Percentiles rank a stretch among this genome's conserved stretches.
Conservation (phyloP, 192 early-diverging fungal species). For the Rhizoclosmatium globosum region DNA sequence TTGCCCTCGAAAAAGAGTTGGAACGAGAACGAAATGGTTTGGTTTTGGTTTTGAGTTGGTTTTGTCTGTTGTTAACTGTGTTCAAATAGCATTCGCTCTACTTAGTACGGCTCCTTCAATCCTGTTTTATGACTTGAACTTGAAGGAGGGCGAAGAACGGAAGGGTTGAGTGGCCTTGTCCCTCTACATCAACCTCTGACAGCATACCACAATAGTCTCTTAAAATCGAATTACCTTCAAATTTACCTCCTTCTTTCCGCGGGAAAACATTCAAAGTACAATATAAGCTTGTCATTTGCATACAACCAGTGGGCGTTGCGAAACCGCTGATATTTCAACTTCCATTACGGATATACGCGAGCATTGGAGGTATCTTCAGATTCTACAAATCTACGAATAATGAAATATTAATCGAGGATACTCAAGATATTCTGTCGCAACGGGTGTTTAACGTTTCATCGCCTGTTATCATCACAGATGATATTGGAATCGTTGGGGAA, state of each 20-base stretch:
- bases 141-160: conserved; percentile 73
- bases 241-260: conserved; percentile 73
- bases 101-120: conserved; percentile 82
- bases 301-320: conserved; percentile 57
- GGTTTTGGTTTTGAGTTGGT: background rate
- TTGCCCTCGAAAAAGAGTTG: conserved; percentile 63
- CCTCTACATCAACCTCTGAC: background rate
- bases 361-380: conserved; percentile 12
- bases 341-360: conserved; percentile 69
- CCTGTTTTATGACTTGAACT: conserved; percentile 73
- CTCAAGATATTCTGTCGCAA: conserved; percentile 33
- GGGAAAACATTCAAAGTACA: conserved; percentile 72
- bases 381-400: background rate
- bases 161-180: conserved; percentile 60
- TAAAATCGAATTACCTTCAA: conserved; percentile 67
- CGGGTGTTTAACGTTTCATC: conserved; percentile 4
- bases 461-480: conserved; percentile 1
- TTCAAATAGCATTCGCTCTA: conserved; percentile 63
- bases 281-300: conserved; percentile 75
- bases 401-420: background rate
- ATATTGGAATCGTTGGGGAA: background rate
- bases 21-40: conserved; percentile 44
- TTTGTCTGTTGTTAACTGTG: background rate
- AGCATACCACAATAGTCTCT: conserved; percentile 49
- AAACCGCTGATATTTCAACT: conserved; percentile 66